Percentiles rank a stretch among this genome's conserved stretches.
Conservation (phyloP, 805 yeast species). For the Wickerhamomyces chaumierensis region DNA sequence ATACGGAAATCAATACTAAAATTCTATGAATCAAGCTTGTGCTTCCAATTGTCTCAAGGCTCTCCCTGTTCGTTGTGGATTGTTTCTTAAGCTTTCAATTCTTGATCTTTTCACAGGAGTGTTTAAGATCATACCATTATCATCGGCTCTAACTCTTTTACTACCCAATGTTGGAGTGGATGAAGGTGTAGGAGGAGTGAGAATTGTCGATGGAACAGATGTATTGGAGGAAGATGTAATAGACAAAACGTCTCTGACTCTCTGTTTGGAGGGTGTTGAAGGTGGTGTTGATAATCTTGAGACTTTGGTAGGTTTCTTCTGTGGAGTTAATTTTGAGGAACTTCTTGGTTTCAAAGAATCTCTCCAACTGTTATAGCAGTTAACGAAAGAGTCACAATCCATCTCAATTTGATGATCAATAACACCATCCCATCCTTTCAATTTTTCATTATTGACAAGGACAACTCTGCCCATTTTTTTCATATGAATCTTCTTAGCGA, state of each 20-base stretch:
- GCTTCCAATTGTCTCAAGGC: no score
- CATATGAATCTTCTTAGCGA: slow-evolving; percentile 65
- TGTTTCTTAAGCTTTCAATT: no score
- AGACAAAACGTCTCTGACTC: not conserved
- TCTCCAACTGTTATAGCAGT: slow-evolving; percentile 11
- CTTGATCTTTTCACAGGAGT: not conserved
- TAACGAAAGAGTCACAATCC: slow-evolving; percentile 79
- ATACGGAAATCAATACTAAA: no score
- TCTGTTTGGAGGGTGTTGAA: not conserved
- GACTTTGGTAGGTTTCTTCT: no score
- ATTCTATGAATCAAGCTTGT: no score
- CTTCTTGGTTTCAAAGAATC: not conserved
- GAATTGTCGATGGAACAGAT: not conserved
- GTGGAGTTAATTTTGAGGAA: not conserved
- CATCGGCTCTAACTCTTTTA: not conserved
- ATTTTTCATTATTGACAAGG: slow-evolving; percentile 58
- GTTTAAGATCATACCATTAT: no score
- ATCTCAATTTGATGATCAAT: slow-evolving; percentile 71
- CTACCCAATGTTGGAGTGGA: not conserved
- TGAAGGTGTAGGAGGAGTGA: not conserved
- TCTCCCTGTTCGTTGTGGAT: no score
- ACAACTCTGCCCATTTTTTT: slow-evolving; percentile 63
- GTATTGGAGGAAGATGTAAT: not conserved
- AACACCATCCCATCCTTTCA: slow-evolving; percentile 47
- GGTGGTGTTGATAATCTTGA: not conserved